Base-by-base conservation (phyloP, 2,329 filamentous ascomycete genomes). In the Diaporthe sp. region DNA sequence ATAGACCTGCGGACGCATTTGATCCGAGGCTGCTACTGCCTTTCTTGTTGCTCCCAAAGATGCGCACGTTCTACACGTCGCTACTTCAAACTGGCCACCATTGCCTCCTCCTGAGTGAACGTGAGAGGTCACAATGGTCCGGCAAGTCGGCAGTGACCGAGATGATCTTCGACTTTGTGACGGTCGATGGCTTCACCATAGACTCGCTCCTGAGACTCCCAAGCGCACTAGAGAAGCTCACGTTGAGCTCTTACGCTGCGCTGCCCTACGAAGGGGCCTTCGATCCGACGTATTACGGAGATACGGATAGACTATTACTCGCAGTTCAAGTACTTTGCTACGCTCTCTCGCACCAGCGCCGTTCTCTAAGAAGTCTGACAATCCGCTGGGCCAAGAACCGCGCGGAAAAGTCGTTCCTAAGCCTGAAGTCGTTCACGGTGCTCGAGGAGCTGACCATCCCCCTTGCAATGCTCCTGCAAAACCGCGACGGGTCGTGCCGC, bases 11-110 rank as follows among this genome's bases (percentile, higher is more conserved):
- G 19, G 25, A 37, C 0, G 12, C 12, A 9, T 51, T 51, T 19
- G 31, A 37, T 25, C 19, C 44, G 6, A 31, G 28, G 44, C 28
- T 51, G 28, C 62, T 67, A 31, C 22, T 67, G 22, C 62, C 44
- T 22, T 67, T 67, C 25, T 37, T 51, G 62, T 31, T 67, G 19
- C 44, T 67, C 10, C 62, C 62, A n/a, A 37, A 67, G 44, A 67
- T 67, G 31, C 62, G 62, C 31, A 67, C 44, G 4, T 25, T 67
- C 28, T 51, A 67, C 19, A 37, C 28, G 2, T 67, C 62, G 44
- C n/a, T n/a, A 3, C n/a, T 67, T 6, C 2, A 4, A 4, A 51
- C 25, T 19, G 42, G 37, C 37, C 2, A 7, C 19, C 25, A 15
- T 34, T 28, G 15, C 61, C 49, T 39, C 25, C 6, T 31, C 1